Evolutionary conservation across 179 eudicot species (phyloP).

Genomic region (Corrigiola litoralis): DNA sequence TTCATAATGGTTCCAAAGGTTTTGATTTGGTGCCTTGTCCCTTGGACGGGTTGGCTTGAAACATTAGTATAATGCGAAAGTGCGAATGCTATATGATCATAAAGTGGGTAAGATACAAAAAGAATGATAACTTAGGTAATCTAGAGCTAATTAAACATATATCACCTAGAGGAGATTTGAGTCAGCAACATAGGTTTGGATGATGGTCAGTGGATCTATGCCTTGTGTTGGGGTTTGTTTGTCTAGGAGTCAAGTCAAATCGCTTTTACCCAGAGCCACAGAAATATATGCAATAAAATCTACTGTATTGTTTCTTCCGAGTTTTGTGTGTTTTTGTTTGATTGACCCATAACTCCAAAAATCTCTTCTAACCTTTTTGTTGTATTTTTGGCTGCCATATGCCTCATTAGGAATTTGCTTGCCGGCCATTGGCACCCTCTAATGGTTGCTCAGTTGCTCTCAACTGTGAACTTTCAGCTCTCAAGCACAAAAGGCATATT

Average conservation of each 20-base stretch:
- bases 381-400: too few relatives aligned
- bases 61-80: background rate
- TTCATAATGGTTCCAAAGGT: too few relatives aligned
- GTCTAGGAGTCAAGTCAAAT: slow-evolving; percentile 15
- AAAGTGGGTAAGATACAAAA: background rate
- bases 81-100: too few relatives aligned
- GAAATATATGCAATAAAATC: slow-evolving; percentile 4
- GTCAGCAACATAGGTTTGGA: slow-evolving; percentile 14
- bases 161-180: slow-evolving; percentile 6
- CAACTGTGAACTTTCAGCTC: too few relatives aligned
- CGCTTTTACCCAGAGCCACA: background rate
- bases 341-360: background rate
- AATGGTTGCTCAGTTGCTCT: too few relatives aligned
- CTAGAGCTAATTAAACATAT: background rate
- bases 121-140: background rate
- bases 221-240: background rate
- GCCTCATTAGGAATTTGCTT: too few relatives aligned
- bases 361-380: background rate
- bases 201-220: slow-evolving; percentile 5
- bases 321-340: slow-evolving; percentile 16
- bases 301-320: slow-evolving; percentile 6
- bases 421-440: too few relatives aligned
- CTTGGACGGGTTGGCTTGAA: background rate
- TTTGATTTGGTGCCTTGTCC: background rate
- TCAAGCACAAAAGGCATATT: background rate